Evolutionary conservation across 225 moss, liverwort and hornwort species (phyloP).

Genomic region (Marchantia polymorpha): DNA sequence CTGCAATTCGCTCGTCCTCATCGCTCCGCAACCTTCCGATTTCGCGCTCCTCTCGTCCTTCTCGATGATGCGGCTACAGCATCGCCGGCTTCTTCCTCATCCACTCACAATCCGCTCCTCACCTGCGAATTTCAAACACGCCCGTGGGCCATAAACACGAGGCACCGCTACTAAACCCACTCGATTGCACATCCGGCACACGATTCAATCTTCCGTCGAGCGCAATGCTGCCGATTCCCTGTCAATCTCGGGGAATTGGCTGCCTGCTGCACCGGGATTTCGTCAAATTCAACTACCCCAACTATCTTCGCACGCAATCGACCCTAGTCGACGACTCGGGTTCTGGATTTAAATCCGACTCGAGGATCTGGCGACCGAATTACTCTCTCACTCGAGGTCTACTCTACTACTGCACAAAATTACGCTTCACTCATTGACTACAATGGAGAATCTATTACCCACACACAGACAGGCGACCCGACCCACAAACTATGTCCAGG

Average conservation of each 20-base stretch:
- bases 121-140: not conserved
- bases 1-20: slow-evolving; percentile 12
- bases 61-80: slow-evolving; percentile 4
- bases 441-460: no score
- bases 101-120: not conserved
- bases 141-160: not conserved
- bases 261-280: not conserved
- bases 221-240: not conserved
- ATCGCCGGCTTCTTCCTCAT: slow-evolving; percentile 11
- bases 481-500: not conserved
- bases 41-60: no score
- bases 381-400: not conserved
- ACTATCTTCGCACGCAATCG: not conserved
- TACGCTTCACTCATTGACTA: no score
- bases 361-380: not conserved
- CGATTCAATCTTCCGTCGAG: not conserved
- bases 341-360: not conserved
- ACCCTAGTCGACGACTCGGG: not conserved
- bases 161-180: no score
- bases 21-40: not conserved
- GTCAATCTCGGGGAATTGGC: no score
- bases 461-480: no score
- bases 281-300: not conserved
- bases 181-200: not conserved
- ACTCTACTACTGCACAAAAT: not conserved